Evolutionary conservation across 164 flowering plant species (phyloP).

Genomic region (Euptelea pleiosperma): DNA sequence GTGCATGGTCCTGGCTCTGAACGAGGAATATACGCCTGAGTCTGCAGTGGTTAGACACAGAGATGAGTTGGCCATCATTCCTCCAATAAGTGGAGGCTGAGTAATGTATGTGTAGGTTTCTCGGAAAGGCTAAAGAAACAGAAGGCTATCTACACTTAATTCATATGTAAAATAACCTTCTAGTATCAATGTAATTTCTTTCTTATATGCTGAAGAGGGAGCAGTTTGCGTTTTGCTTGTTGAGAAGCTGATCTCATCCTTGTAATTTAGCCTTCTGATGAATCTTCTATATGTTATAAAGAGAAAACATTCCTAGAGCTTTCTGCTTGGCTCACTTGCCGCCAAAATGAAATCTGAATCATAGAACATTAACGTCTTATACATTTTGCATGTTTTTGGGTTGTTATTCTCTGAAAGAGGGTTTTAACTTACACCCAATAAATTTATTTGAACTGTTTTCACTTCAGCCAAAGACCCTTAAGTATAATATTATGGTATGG

Average conservation of each 20-base stretch:
- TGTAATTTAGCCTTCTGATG: background rate
- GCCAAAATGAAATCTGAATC: too few species aligned
- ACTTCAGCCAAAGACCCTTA: too few species aligned
- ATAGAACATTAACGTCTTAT: too few species aligned
- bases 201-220: background rate
- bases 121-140: background rate
- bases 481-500: too few species aligned
- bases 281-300: background rate
- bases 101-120: background rate
- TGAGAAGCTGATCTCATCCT: background rate
- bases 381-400: too few species aligned
- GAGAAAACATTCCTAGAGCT: too few species aligned
- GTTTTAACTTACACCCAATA: too few species aligned
- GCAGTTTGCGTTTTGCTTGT: slow-evolving; percentile 2
- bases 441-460: too few species aligned
- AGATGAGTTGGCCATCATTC: slow-evolving; percentile 95
- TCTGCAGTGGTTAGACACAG: slow-evolving; percentile 50
- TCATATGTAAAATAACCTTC: background rate
- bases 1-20: slow-evolving; percentile 81
- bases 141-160: background rate
- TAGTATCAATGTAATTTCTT: background rate
- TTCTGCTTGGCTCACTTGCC: too few species aligned
- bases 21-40: slow-evolving; percentile 72
- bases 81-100: slow-evolving; percentile 97
- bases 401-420: too few species aligned